These are phyloP conservation scores for Prosopis cineraria DNA, from an alignment of 306 rosid genomes.

Conservation along the genomic window DNA sequence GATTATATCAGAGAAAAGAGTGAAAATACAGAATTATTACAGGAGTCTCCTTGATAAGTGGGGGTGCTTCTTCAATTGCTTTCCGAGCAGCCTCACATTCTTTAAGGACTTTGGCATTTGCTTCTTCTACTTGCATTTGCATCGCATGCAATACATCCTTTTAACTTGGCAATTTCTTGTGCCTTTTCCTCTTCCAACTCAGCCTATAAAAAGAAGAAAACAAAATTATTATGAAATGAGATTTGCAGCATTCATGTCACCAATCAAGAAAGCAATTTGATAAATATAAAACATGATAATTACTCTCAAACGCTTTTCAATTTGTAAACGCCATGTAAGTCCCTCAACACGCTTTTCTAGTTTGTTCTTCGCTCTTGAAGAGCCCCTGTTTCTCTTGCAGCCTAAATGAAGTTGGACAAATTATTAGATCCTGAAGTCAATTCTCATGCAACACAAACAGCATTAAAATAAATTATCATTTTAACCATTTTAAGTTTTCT, in stretches of 20 bases:
- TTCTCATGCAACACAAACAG: constrained; percentile 34
- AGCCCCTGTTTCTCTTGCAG: constrained; percentile 99
- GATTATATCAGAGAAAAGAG: too few relatives aligned
- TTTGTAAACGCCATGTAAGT: constrained; percentile 98
- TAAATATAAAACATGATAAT: constrained; percentile 28
- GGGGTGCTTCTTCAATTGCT: constrained; percentile 96
- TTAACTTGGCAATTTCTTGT: constrained; percentile 80
- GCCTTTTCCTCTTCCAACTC: constrained; percentile 97
- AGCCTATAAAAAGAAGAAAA: constrained; percentile 53
- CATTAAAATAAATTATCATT: constrained; percentile 30
- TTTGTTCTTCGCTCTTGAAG: constrained; percentile 99
- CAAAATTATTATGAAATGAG: constrained; percentile 23
- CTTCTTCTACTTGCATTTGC: constrained; percentile 92
- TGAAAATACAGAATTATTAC: constrained; percentile 60
- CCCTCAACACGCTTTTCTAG: constrained; percentile 99
- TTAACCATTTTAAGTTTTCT: constrained; percentile 92
- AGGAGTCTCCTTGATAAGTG: constrained; percentile 98
- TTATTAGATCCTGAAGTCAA: constrained; percentile 31
- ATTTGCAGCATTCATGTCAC: constrained; percentile 19
- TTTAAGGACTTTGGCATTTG: constrained; percentile 78
- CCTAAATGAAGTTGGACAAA: constrained; percentile 56
- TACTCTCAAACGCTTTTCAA: constrained; percentile 97
- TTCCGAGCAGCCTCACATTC: constrained; percentile 85
- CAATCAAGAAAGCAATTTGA: constrained; percentile 29
- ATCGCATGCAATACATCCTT: constrained; percentile 72